phyloP scores from a whole-genome alignment of 2,329 filamentous ascomycete genomes.

The Botrytis porri region DNA sequence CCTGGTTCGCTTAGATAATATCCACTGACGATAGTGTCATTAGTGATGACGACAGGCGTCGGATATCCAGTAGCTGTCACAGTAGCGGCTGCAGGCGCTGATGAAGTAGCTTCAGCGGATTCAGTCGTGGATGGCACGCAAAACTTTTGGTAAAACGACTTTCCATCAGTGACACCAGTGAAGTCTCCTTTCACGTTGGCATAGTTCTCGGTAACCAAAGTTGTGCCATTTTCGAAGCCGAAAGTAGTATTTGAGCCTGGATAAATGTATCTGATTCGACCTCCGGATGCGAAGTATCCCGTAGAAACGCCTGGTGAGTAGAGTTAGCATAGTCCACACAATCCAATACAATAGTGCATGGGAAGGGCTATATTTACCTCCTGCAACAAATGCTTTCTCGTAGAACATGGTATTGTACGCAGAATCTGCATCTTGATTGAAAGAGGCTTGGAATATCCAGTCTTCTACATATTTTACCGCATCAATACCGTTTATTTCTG shows the following conservation, averaged over 20 bases:
- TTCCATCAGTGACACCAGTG: conserved; percentile 33
- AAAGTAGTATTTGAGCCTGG: conserved; percentile 42
- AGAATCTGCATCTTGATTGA: conserved; percentile 43
- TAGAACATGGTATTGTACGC: conserved; percentile 45
- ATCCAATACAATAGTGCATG: not conserved
- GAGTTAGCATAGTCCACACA: not conserved
- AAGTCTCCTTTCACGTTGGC: conserved; percentile 41
- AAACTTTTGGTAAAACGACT: conserved; percentile 34
- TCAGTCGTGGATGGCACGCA: conserved; percentile 20
- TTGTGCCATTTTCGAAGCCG: conserved; percentile 43
- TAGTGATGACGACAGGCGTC: conserved; percentile 28
- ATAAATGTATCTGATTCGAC: conserved; percentile 40
- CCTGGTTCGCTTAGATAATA: conserved; percentile 35
- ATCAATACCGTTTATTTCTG: conserved; percentile 55
- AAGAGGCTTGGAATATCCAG: conserved; percentile 41
- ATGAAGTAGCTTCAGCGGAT: not conserved
- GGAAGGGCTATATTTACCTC: conserved; percentile 4
- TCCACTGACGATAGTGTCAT: conserved; percentile 32
- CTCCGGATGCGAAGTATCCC: conserved; percentile 42
- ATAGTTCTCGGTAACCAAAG: conserved; percentile 37
- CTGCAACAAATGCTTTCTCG: conserved; percentile 34
- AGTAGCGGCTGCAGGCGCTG: conserved; percentile 20
- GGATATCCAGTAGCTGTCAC: conserved; percentile 32
- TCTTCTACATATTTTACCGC: conserved; percentile 49
- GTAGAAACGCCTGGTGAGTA: conserved; percentile 6